phyloP scores from a whole-genome alignment of 1,139 yeast genomes.

The Ogataea hybrid region DNA sequence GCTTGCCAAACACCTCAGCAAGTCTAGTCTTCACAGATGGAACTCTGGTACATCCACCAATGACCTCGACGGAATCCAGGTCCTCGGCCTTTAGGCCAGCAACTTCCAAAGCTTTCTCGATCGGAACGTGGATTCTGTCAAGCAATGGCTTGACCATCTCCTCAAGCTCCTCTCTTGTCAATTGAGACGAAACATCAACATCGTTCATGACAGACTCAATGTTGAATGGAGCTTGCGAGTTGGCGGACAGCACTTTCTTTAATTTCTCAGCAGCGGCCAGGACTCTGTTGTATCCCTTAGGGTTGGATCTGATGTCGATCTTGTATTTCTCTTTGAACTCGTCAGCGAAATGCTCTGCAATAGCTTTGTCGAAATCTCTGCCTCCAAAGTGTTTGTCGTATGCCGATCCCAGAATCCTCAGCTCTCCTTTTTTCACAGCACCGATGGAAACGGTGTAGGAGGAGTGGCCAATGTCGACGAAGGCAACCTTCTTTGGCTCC shows the following conservation, averaged over 20 bases:
- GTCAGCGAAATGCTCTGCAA: constrained; percentile 91
- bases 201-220: constrained; percentile 97
- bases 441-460: constrained; percentile 90
- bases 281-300: constrained; percentile 95
- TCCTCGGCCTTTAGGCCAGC: constrained; percentile 74
- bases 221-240: constrained; percentile 90
- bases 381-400: constrained; percentile 98
- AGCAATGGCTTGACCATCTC: constrained; percentile 81
- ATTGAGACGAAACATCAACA: constrained; percentile 87
- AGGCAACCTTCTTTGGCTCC: constrained; percentile 85
- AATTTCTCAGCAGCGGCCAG: constrained; percentile 87
- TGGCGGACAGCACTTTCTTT: constrained; percentile 96
- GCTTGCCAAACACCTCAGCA: constrained; percentile 79
- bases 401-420: constrained; percentile 88
- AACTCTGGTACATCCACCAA: constrained; percentile 98
- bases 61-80: constrained; percentile 86
- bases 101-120: constrained; percentile 76
- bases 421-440: constrained; percentile 93
- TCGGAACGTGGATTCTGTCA: constrained; percentile 70
- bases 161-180: constrained; percentile 92
- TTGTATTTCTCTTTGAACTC: constrained; percentile 90
- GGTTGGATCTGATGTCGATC: constrained; percentile 85
- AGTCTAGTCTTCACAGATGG: constrained; percentile 86
- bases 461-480: constrained; percentile 96
- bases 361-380: constrained; percentile 90